Conservation (phyloP, 768 basidiomycete species). For the Favolaschia claudopus region DNA sequence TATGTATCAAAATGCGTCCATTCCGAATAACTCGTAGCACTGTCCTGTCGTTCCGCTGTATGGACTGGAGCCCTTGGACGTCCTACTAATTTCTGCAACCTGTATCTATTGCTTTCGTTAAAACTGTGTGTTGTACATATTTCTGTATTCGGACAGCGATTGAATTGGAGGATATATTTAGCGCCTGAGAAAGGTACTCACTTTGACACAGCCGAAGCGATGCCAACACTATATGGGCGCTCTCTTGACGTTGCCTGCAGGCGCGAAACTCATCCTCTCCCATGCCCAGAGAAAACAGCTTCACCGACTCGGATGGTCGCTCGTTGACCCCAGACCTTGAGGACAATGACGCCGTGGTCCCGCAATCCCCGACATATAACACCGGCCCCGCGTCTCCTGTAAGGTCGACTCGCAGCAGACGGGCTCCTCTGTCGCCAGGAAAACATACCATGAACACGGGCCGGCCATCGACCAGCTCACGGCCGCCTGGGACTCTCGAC, state of each 20-base stretch:
- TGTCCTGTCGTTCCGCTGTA: too few relatives aligned
- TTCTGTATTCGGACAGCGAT: too few relatives aligned
- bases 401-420: constrained; percentile 20
- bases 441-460: constrained; percentile 25
- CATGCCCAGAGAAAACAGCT: constrained; percentile 75
- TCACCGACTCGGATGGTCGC: constrained; percentile 69
- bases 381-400: constrained; percentile 16
- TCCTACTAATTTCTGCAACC: too few relatives aligned
- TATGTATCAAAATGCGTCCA: constrained; percentile 1
- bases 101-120: too few relatives aligned
- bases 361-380: constrained; percentile 31
- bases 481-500: not conserved
- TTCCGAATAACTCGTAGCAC: not conserved
- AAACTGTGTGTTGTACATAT: too few relatives aligned
- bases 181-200: too few relatives aligned
- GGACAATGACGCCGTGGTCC: constrained; percentile 42
- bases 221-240: too few relatives aligned
- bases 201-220: too few relatives aligned
- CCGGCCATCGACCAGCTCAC: constrained; percentile 19
- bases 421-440: constrained; percentile 22
- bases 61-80: too few relatives aligned
- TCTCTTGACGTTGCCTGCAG: too few relatives aligned
- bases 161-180: too few relatives aligned
- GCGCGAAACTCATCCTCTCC: not conserved
- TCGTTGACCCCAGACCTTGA: constrained; percentile 72